Conservation (phyloP, 352 stramenopile species). For the Globisporangium barbulae region DNA sequence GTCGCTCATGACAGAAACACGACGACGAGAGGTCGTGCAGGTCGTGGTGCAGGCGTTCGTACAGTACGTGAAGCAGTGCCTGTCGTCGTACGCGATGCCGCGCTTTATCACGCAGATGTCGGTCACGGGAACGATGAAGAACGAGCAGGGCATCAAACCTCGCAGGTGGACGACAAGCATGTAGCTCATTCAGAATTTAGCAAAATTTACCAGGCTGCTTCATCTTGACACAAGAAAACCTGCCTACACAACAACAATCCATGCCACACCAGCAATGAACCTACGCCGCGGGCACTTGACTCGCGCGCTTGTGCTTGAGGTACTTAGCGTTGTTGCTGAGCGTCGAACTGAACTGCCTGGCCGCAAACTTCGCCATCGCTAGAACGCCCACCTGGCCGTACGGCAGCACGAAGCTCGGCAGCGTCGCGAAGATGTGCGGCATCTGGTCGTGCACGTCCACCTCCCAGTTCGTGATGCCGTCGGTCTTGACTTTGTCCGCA, state of each 20-base stretch:
- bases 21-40: slow-evolving; percentile 32
- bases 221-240: background rate
- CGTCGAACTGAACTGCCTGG: slow-evolving; percentile 20
- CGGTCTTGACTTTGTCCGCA: slow-evolving; percentile 27
- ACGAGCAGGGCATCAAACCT: slow-evolving; percentile 76
- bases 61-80: slow-evolving; percentile 33
- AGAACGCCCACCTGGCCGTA: slow-evolving; percentile 31
- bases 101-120: slow-evolving; percentile 84
- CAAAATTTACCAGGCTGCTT: no score
- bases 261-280: background rate
- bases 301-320: slow-evolving; percentile 4
- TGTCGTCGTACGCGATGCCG: slow-evolving; percentile 74
- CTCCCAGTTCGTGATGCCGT: slow-evolving; percentile 40
- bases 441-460: slow-evolving; percentile 38
- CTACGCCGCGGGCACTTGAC: background rate
- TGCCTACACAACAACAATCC: background rate
- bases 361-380: slow-evolving; percentile 32
- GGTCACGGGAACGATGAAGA: slow-evolving; percentile 90
- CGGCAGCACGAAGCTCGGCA: slow-evolving; percentile 36
- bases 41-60: slow-evolving; percentile 53
- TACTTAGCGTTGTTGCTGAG: slow-evolving; percentile 2
- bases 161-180: slow-evolving; percentile 36
- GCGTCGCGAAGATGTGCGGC: slow-evolving; percentile 37
- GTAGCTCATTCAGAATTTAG: no score
- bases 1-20: slow-evolving; percentile 40